Evolutionary conservation across 2,329 filamentous ascomycete genomes (phyloP).

Genomic region (Paramyrothecium sp.): DNA sequence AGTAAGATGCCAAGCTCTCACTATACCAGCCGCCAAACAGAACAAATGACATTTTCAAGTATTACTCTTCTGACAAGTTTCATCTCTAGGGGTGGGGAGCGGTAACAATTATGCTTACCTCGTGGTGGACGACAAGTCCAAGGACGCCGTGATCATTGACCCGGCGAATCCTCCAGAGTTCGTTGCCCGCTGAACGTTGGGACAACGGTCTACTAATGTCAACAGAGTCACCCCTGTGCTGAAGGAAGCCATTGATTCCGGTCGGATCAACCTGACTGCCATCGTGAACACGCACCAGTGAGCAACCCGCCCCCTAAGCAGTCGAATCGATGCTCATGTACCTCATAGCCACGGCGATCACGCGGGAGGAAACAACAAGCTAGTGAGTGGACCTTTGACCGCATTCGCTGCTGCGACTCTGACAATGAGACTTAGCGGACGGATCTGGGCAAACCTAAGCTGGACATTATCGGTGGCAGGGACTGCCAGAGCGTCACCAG

Average conservation of each 20-base stretch:
- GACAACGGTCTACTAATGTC: conserved; percentile 6
- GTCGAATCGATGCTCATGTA: conserved; percentile 4
- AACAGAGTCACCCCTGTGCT: conserved; percentile 61
- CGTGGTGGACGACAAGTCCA: conserved; percentile 73
- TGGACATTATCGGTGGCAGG: conserved; percentile 84
- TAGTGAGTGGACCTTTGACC: conserved; percentile 51
- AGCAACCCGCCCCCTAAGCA: conserved; percentile 29
- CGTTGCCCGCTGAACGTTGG: conserved; percentile 21
- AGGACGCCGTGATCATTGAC: conserved; percentile 77
- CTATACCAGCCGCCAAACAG: no score
- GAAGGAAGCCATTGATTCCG: conserved; percentile 68
- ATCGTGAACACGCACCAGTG: conserved; percentile 98
- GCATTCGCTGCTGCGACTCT: neutral
- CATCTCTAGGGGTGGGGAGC: conserved; percentile 75
- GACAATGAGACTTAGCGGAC: conserved; percentile 22
- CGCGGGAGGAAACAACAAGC: conserved; percentile 82
- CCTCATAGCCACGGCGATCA: conserved; percentile 81
- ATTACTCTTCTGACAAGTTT: no score
- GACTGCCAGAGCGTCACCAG: conserved; percentile 78
- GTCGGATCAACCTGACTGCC: conserved; percentile 77
- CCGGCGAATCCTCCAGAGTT: conserved; percentile 78
- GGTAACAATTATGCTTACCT: conserved; percentile 86
- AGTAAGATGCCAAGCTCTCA: conserved; percentile 32
- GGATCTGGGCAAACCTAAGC: conserved; percentile 53
- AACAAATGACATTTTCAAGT: no score